phyloP scores from a whole-genome alignment of 768 basidiomycete species.

The Lactifluus subvellereus region DNA sequence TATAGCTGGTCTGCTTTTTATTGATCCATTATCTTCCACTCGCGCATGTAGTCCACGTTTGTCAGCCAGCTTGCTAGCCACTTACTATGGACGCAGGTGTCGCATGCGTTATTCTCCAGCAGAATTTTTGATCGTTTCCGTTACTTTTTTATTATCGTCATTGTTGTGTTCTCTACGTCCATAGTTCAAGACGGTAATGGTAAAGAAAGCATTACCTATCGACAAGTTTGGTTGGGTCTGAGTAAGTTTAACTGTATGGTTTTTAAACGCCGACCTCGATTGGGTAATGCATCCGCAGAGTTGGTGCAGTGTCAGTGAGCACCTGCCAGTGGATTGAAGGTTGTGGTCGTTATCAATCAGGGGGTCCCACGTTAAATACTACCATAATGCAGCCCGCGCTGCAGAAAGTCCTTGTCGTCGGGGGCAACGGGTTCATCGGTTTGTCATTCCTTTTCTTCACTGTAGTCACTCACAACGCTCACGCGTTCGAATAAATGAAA shows the following conservation, averaged over 20 bases:
- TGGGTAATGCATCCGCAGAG: not conserved
- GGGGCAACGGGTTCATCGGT: conserved; percentile 99
- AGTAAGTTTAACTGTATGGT: no score
- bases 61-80: conserved; percentile 5
- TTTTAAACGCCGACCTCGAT: not conserved
- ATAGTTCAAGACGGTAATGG: no score
- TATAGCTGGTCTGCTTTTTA: conserved; percentile 18
- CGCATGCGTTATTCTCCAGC: not conserved
- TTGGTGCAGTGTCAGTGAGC: not conserved
- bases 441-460: not conserved
- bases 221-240: not conserved
- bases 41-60: not conserved
- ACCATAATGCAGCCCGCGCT: conserved; percentile 27
- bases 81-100: conserved; percentile 1
- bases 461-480: not conserved
- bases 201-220: not conserved
- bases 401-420: conserved; percentile 81
- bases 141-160: no score
- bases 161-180: no score
- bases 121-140: no score
- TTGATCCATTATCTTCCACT: not conserved
- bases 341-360: not conserved
- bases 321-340: no score
- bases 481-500: not conserved
- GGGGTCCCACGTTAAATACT: not conserved